Evolutionary conservation across 2,329 filamentous ascomycete genomes (phyloP).

Genomic region (Tolypocladium pustulatum): DNA sequence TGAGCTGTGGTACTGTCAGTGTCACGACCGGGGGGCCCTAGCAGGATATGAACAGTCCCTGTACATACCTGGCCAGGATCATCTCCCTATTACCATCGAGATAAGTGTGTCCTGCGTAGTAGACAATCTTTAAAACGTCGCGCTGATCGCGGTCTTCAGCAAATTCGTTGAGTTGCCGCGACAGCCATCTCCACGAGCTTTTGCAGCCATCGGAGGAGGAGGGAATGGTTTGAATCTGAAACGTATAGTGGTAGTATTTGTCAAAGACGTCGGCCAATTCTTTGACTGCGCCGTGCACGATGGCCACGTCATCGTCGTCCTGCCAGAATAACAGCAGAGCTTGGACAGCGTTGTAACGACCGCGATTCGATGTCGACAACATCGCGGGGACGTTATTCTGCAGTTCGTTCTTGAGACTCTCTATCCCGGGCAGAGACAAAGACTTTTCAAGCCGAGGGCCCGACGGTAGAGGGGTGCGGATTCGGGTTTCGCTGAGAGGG

Average conservation of each 20-base stretch:
- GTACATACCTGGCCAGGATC: conserved; percentile 43
- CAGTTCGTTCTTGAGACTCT: conserved; percentile 40
- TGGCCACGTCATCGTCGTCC: conserved; percentile 35
- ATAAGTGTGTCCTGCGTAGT: conserved; percentile 45
- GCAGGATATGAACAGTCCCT: not conserved
- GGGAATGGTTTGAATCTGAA: conserved; percentile 39
- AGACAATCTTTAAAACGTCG: conserved; percentile 48
- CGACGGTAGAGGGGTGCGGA: conserved; percentile 46
- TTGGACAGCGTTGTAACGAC: conserved; percentile 42
- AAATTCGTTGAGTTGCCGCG: conserved; percentile 39
- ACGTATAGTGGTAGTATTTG: conserved; percentile 40
- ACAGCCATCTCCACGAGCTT: conserved; percentile 44
- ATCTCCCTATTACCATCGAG: conserved; percentile 46
- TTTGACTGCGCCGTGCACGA: conserved; percentile 29
- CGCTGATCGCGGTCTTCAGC: conserved; percentile 41
- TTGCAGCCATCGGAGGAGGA: conserved; percentile 33
- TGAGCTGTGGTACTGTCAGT: conserved; percentile 28
- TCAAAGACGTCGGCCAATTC: conserved; percentile 41
- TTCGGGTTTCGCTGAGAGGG: conserved; percentile 34
- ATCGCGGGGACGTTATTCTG: conserved; percentile 39
- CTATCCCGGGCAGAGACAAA: conserved; percentile 36
- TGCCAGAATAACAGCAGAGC: conserved; percentile 47
- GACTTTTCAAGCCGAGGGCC: conserved; percentile 44
- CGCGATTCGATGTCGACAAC: conserved; percentile 37
- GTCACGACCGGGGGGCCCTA: not conserved